These are phyloP conservation scores for Phytophthora rubi DNA, from an alignment of 352 stramenopile genomes.

Conservation along the genomic window DNA sequence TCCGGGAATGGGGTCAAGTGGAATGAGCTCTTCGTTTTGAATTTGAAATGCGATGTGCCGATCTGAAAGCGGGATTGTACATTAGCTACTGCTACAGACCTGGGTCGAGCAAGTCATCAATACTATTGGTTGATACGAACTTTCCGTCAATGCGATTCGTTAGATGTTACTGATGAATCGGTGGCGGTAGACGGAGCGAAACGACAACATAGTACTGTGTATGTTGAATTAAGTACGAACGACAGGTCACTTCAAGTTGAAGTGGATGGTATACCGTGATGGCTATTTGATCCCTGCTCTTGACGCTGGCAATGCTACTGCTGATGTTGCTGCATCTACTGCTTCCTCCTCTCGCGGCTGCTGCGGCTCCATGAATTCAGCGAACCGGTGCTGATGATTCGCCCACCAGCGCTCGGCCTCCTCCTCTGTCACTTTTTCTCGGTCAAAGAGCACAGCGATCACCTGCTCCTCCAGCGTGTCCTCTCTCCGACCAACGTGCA, in stretches of 20 bases:
- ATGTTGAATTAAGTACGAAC: not conserved
- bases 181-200: not conserved
- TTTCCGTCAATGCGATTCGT: no score
- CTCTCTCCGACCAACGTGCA: slow-evolving; percentile 78
- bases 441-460: slow-evolving; percentile 85
- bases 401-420: slow-evolving; percentile 79
- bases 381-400: slow-evolving; percentile 76
- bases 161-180: not conserved
- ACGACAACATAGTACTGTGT: not conserved
- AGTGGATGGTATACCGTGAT: not conserved
- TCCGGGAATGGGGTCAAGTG: slow-evolving; percentile 9
- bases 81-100: slow-evolving; percentile 21
- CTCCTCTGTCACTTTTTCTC: slow-evolving; percentile 80
- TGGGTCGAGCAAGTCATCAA: no score
- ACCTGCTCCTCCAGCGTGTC: slow-evolving; percentile 84
- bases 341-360: slow-evolving; percentile 16
- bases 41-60: slow-evolving; percentile 29
- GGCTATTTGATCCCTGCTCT: slow-evolving; percentile 17
- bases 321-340: not conserved
- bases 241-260: not conserved
- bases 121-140: no score
- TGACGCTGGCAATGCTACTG: not conserved
- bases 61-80: slow-evolving; percentile 31
- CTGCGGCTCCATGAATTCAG: slow-evolving; percentile 31
- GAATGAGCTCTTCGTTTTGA: slow-evolving; percentile 18